Evolutionary conservation across 805 yeast genomes (phyloP), one percentile per base, ranked within the genome.

Genomic region (Myxozyma melibiosi): DNA sequence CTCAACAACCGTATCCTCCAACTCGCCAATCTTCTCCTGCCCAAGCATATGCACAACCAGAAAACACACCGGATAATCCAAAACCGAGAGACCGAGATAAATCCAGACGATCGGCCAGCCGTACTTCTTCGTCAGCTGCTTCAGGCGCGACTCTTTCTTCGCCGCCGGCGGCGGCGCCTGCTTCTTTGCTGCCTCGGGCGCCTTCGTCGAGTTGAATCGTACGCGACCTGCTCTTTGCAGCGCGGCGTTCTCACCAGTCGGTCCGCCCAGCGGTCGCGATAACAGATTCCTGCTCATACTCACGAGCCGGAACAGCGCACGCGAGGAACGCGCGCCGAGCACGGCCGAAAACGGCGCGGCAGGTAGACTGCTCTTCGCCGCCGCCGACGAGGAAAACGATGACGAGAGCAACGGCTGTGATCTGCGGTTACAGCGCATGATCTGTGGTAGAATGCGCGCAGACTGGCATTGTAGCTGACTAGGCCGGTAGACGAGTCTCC

Each of bases 41-140:
- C 99, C 99, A 61, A 86, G 74, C 0, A 90, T 82, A 69, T 91
- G 97, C 11, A 94, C 98, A 28, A 88, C 66, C 7, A 87, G 61
- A 70, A 85, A 94, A 70, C 95, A 88, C 2, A 90, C 61, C 1
- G 98, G 97, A 62, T 88, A 77, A 68, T 94, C 98, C 27, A 94
- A 71, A 22, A 78, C 76, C 1, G 88, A 79, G n/a, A 94, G 70
- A 1, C 80, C 85, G 20, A 90, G 65, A 68, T 94, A 94, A 0
- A 92, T 89, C 13, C 90, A 96, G 13, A 92, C 74, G 0, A 96
- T 97, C 16, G 95, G 82, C 75, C 86, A 90, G 0, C 99, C 99
- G 71, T 94, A 94, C 68, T 88, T 86, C 68, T 87, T 85, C 67
- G 88, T 79, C 61, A 94, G 76, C 9, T 81, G 84, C 70, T 83